Evolutionary conservation across 495 filamentous ascomycete species (phyloP).

Genomic region (Podospora pseudoanserina): DNA sequence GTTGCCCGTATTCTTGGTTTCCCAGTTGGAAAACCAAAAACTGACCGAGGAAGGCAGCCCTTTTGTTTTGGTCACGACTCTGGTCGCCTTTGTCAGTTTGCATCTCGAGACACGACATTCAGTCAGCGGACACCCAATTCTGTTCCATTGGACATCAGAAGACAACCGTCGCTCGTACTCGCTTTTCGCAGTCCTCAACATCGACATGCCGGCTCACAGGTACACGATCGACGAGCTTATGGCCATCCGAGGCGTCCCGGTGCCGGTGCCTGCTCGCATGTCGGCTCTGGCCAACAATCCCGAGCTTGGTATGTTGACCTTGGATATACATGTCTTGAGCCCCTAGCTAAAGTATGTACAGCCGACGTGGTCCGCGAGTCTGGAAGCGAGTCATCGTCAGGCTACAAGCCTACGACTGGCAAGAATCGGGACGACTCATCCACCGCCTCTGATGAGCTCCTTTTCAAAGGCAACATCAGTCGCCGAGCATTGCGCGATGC

Average conservation of each 20-base stretch:
- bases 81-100: slow-evolving; percentile 23
- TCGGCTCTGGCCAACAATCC: slow-evolving; percentile 26
- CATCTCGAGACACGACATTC: not conserved
- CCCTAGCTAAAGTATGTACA: slow-evolving; percentile 9
- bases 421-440: slow-evolving; percentile 32
- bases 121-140: slow-evolving; percentile 21
- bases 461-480: slow-evolving; percentile 31
- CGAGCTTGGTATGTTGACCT: slow-evolving; percentile 33
- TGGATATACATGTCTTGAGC: not conserved
- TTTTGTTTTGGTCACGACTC: slow-evolving; percentile 22
- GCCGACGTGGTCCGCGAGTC: slow-evolving; percentile 29
- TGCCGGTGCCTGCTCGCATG: slow-evolving; percentile 4
- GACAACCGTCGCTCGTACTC: slow-evolving; percentile 29
- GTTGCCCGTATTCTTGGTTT: slow-evolving; percentile 32
- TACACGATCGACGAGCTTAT: slow-evolving; percentile 42
- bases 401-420: slow-evolving; percentile 6
- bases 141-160: slow-evolving; percentile 33
- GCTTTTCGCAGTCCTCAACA: slow-evolving; percentile 32
- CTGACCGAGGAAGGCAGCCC: slow-evolving; percentile 27
- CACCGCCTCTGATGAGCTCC: slow-evolving; percentile 25
- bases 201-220: slow-evolving; percentile 33
- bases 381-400: slow-evolving; percentile 20
- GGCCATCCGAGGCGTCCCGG: slow-evolving; percentile 22
- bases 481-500: slow-evolving; percentile 21
- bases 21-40: slow-evolving; percentile 37